Evolutionary conservation across 169 alveolate genomes (phyloP).

Genomic region (Sarcocystis neurona): DNA sequence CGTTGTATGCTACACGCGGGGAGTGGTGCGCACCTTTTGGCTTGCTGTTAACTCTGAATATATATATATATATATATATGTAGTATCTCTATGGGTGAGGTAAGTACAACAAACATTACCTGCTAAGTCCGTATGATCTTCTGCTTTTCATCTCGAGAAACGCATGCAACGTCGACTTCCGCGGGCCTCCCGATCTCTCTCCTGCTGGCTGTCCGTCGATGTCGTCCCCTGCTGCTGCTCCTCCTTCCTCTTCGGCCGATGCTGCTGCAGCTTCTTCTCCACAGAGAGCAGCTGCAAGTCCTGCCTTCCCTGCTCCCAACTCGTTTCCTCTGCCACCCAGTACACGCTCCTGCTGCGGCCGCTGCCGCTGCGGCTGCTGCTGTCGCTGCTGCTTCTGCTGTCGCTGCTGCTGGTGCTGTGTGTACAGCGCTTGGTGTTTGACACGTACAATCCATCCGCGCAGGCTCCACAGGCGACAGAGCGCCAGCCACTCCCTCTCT

Average conservation of each 20-base stretch:
- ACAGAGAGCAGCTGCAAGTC: background rate
- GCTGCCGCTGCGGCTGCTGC: background rate
- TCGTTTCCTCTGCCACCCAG: background rate
- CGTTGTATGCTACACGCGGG: too few relatives aligned
- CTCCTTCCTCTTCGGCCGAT: background rate
- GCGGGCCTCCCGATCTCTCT: background rate
- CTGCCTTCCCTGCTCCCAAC: background rate
- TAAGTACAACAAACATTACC: too few relatives aligned
- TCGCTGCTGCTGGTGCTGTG: too few relatives aligned
- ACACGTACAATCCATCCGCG: conserved; percentile 22
- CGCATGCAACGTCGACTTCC: conserved; percentile 17
- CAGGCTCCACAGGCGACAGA: conserved; percentile 10
- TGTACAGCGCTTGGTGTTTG: conserved; percentile 23
- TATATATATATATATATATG: too few relatives aligned
- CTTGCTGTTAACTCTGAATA: too few relatives aligned
- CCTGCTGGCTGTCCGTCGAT: too few relatives aligned
- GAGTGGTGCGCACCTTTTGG: too few relatives aligned
- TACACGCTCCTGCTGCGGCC: background rate
- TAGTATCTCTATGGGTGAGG: too few relatives aligned
- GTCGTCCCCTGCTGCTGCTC: background rate
- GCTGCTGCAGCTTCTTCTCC: background rate
- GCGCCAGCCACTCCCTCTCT: background rate
- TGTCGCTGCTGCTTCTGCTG: too few relatives aligned
- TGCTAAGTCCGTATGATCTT: conserved; percentile 2
- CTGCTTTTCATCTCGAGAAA: conserved; percentile 16